Evolutionary conservation across 805 yeast species (phyloP), one percentile per base, ranked within the genome.

Genomic region (Candida sphagnicola): DNA sequence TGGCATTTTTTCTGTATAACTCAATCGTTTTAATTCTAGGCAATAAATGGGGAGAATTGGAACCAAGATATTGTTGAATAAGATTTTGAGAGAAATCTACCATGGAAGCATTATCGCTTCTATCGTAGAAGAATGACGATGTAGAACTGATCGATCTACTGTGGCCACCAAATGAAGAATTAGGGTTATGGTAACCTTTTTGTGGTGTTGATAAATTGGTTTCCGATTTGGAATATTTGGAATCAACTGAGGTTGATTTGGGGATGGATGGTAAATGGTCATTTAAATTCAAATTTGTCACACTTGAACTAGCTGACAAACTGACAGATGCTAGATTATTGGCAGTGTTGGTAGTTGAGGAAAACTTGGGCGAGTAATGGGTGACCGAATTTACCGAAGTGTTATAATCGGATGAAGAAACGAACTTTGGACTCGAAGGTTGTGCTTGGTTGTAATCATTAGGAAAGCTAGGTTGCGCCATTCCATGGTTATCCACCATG

Each of bases 21-120:
- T 90, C 96, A 41, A 91, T 77, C 4, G 96, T 89, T 55, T 85
- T 80, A 62, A 83, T 74, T 46, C 93, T 74, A 14, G 95, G 90
- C 51, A 84, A 61, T 45, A 90, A 62, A 10, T 77, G 62, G 13
- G 60, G 54, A 15, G 73, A 61, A 44, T 72, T 68, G 16, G 35
- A 43, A n/a, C 83, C 82, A 39, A 80, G 57, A 50, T 76, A 75
- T 45, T 68, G 76, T 39, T 70, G 72, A 45, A 78, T 66, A 44
- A 71, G 44, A 49, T 69, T 71, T 42, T 79, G 84, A 26, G 74
- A 67, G 39, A 72, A 65, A 56, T 75, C 82, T 1, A 75, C 73
- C 40, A 72, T 38, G 38, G 64, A 55, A 8, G 56, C 53, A 35
- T 51, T 57, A 42, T 66, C 71, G 31, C 32, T 37, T 13, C 56